Evolutionary conservation across 1,139 yeast genomes (phyloP), one percentile per base, ranked within the genome.

Genomic region (Meyerozyma athensensis): DNA sequence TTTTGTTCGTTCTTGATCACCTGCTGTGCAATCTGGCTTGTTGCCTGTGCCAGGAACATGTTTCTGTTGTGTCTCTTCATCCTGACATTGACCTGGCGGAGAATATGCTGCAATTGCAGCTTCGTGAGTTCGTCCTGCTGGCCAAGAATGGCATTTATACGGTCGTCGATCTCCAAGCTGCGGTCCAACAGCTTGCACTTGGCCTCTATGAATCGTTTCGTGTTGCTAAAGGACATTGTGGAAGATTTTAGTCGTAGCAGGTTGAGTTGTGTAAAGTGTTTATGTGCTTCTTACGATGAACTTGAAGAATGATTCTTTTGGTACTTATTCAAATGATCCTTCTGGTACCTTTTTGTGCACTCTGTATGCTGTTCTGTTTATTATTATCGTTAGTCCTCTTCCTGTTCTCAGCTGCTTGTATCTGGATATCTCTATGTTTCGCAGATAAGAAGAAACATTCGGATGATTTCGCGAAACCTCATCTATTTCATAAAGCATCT

Each of bases 1-100:
- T 10, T 28, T 10, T 18, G 32, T 28, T 28, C 32, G 21, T 28
- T 16, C 6, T 28, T 28, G 20, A 17, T 14, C 32, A 28, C 32
- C 20, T 28, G 32, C 20, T 28, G 32, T 18, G 32, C 32, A 3
- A 28, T 28, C 20, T 28, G 32, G 21, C 20, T 16, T 10, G 32
- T 28, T 5, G 32, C 32, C 20, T 28, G 32, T 4, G 32, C 21
- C 32, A 28, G 32, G n/a, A 28, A 17, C 20, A 18, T 28, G 20
- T 16, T 18, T 9, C 21, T 8, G 19, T 28, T 19, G 20, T 28
- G 32, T 9, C 32, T 2, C 13, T 16, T 28, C 20, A 28, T 7
- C 2, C 32, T 19, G 4, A 28, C 19, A 28, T 28, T 28, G n/a
- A 16, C 32, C 19, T 28, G 32, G 21, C 32, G 19, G 19, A 28